Evolutionary conservation across 1,284 basidiomycete species (phyloP).

Genomic region (Ceratobasidium sp.): DNA sequence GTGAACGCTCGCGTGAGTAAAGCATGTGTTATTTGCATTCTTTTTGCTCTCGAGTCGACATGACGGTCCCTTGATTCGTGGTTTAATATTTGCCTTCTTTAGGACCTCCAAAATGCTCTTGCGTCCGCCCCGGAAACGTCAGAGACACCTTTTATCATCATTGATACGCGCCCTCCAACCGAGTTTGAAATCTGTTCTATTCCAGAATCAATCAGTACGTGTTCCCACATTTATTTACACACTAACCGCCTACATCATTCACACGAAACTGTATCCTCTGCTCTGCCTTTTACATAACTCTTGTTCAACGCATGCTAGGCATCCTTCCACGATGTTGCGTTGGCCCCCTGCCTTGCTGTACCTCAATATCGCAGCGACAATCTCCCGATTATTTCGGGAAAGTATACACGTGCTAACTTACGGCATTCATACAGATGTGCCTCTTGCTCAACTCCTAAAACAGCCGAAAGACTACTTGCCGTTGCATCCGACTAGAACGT

Average conservation of each 20-base stretch:
- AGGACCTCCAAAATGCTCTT: constrained; percentile 61
- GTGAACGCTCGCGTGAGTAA: constrained; percentile 62
- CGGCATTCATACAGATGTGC: constrained; percentile 64
- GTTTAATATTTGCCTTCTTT: not conserved
- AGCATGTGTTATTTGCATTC: not conserved
- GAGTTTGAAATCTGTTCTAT: constrained; percentile 92
- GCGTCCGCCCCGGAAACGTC: constrained; percentile 46
- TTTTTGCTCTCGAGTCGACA: not conserved
- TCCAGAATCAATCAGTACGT: constrained; percentile 78
- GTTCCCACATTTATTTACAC: not conserved
- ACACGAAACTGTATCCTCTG: not conserved
- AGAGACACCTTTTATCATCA: constrained; percentile 57
- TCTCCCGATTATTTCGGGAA: not conserved
- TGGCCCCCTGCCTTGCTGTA: not conserved
- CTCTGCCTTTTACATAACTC: not conserved
- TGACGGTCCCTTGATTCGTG: not conserved
- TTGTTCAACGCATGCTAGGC: not conserved
- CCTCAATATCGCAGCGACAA: not conserved
- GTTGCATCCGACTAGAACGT: constrained; percentile 49
- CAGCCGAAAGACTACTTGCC: constrained; percentile 62
- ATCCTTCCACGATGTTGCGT: not conserved
- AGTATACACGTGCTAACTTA: constrained; percentile 10
- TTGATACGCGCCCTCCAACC: constrained; percentile 84
- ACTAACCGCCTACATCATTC: not conserved
- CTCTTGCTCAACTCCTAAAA: constrained; percentile 68